A percentile compares a stretch with the other conserved stretches of the same genome.
Evolutionary conservation across 2,329 filamentous ascomycete species (phyloP).

Genomic region (Colletotrichum lupini): DNA sequence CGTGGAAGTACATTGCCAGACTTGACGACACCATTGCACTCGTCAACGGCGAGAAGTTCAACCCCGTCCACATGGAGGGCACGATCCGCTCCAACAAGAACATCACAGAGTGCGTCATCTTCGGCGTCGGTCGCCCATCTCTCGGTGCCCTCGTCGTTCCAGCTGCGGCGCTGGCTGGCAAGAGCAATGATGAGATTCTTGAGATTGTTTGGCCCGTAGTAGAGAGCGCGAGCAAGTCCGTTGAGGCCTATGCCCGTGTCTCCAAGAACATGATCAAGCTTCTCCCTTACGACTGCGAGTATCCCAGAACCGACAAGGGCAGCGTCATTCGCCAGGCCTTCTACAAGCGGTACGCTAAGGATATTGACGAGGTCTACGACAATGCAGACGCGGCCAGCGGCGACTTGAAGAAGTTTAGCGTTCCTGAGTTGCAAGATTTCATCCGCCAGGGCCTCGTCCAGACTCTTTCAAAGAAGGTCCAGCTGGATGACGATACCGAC

Average conservation of each 20-base stretch:
- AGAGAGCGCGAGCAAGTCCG: conserved; percentile 43
- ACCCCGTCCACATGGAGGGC: conserved; percentile 70
- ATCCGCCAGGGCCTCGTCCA: conserved; percentile 44
- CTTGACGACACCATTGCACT: conserved; percentile 72
- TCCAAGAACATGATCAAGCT: conserved; percentile 61
- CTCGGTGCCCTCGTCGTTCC: conserved; percentile 68
- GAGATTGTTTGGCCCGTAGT: conserved; percentile 48
- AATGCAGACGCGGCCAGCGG: conserved; percentile 39
- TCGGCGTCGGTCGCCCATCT: conserved; percentile 67
- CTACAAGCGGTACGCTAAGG: conserved; percentile 32
- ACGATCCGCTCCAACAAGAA: conserved; percentile 56
- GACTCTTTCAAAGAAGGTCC: conserved; percentile 40
- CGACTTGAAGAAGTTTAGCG: conserved; percentile 36
- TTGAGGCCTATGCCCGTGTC: conserved; percentile 50
- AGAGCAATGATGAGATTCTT: conserved; percentile 41
- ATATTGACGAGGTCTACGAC: conserved; percentile 44
- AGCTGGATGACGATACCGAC: conserved; percentile 56
- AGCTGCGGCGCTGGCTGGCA: conserved; percentile 30
- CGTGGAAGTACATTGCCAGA: conserved; percentile 72
- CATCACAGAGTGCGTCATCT: conserved; percentile 67
- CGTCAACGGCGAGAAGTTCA: conserved; percentile 76
- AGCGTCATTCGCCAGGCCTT: conserved; percentile 46
- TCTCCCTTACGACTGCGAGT: conserved; percentile 53
- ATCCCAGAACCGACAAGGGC: conserved; percentile 50
- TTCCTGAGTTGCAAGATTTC: conserved; percentile 46